Evolutionary conservation across 1,284 basidiomycete genomes (phyloP).

Genomic region (Neolentinus lepideus): DNA sequence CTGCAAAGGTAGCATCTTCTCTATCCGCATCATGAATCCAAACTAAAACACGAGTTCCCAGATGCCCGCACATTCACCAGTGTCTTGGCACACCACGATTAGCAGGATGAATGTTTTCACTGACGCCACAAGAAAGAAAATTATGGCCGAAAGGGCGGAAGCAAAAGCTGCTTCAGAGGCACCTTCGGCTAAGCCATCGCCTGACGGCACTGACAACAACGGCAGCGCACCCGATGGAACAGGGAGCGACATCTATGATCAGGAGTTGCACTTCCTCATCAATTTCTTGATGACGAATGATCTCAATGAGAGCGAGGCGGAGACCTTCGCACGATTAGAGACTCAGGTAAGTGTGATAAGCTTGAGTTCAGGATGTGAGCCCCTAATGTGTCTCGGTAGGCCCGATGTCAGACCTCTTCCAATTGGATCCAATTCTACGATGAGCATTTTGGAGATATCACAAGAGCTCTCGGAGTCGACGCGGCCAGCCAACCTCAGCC

Average conservation of each 20-base stretch:
- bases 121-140: neutral
- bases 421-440: conserved; percentile 2
- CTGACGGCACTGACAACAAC: neutral
- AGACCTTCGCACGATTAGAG: neutral
- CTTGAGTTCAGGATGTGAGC: neutral
- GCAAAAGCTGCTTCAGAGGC: neutral
- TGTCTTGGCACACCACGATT: neutral
- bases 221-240: neutral
- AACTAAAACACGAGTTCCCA: neutral
- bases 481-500: neutral
- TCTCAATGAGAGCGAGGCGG: neutral
- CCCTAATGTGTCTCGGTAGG: neutral
- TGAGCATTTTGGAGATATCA: neutral
- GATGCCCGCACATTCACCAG: neutral
- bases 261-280: neutral
- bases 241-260: neutral
- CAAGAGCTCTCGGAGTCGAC: neutral
- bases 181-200: neutral
- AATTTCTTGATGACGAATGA: neutral
- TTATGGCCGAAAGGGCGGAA: neutral
- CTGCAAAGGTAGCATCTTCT: neutral
- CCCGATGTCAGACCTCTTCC: neutral
- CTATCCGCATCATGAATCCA: too few species aligned
- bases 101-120: neutral
- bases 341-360: neutral